Evolutionary conservation across 441 rosid species (phyloP).

Genomic region (Pelargonium citronellum): DNA sequence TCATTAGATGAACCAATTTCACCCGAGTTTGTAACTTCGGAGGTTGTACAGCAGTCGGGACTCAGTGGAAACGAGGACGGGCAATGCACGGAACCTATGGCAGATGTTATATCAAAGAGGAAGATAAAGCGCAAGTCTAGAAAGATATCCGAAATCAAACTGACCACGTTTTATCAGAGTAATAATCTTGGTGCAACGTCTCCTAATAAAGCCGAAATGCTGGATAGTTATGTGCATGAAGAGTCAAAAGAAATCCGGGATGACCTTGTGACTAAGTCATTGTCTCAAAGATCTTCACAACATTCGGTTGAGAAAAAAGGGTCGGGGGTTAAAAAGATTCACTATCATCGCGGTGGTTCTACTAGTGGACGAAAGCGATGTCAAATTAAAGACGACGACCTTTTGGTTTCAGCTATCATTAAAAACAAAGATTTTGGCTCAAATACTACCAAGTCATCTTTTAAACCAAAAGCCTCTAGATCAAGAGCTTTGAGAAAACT

Average conservation of each 20-base stretch:
- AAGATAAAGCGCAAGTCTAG: constrained; percentile 63
- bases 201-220: constrained; percentile 26
- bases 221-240: constrained; percentile 26
- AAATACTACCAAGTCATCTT: constrained; percentile 32
- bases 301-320: constrained; percentile 29
- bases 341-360: constrained; percentile 27
- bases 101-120: constrained; percentile 27
- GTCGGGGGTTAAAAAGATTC: constrained; percentile 34
- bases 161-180: constrained; percentile 31
- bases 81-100: constrained; percentile 34
- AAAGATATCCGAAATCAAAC: constrained; percentile 60
- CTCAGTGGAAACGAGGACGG: constrained; percentile 32
- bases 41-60: constrained; percentile 25
- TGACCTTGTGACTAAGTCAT: constrained; percentile 22
- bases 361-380: constrained; percentile 41
- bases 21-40: constrained; percentile 24
- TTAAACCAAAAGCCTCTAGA: constrained; percentile 42
- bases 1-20: constrained; percentile 12
- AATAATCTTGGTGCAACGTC: constrained; percentile 21
- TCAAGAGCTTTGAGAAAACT: constrained; percentile 40
- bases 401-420: constrained; percentile 52
- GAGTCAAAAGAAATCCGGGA: constrained; percentile 33
- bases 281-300: constrained; percentile 22
- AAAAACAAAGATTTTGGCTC: constrained; percentile 44
- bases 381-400: constrained; percentile 58